phyloP scores from a whole-genome alignment of 169 alveolate genomes.

The Plasmodium adleri region DNA sequence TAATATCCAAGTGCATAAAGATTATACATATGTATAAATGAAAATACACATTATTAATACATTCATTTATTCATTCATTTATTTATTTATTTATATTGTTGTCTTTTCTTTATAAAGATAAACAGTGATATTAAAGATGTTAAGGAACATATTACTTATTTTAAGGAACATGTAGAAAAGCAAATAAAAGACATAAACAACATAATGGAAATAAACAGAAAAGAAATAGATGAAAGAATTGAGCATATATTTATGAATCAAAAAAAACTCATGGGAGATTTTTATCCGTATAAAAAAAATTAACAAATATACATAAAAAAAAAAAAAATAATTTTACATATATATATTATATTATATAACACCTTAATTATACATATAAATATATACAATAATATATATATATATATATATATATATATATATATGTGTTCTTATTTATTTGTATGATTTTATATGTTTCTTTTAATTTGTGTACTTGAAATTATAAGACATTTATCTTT shows the following conservation, averaged over 20 bases:
- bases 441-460: neutral
- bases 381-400: neutral
- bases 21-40: neutral
- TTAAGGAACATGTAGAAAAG: conserved; percentile 51
- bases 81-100: conserved; percentile 3
- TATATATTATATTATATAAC: neutral
- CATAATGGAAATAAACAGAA: conserved; percentile 22
- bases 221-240: conserved; percentile 44
- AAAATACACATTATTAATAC: too few species aligned
- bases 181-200: conserved; percentile 31
- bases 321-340: neutral
- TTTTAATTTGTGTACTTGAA: neutral
- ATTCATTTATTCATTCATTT: too few species aligned
- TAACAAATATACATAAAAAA: neutral
- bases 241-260: conserved; percentile 41
- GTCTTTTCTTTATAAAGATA: conserved; percentile 23
- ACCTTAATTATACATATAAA: neutral
- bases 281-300: conserved; percentile 44
- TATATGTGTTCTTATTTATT: neutral
- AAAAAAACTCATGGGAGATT: conserved; percentile 45
- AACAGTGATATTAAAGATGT: conserved; percentile 26
- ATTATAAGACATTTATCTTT: conserved; percentile 63
- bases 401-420: conserved; percentile 13
- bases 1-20: too few species aligned
- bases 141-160: conserved; percentile 17